A percentile compares a stretch with the other conserved stretches of the same genome.
These are phyloP conservation scores for Cantharellus anzutake DNA, from an alignment of 768 basidiomycete genomes.

Conservation along the genomic window DNA sequence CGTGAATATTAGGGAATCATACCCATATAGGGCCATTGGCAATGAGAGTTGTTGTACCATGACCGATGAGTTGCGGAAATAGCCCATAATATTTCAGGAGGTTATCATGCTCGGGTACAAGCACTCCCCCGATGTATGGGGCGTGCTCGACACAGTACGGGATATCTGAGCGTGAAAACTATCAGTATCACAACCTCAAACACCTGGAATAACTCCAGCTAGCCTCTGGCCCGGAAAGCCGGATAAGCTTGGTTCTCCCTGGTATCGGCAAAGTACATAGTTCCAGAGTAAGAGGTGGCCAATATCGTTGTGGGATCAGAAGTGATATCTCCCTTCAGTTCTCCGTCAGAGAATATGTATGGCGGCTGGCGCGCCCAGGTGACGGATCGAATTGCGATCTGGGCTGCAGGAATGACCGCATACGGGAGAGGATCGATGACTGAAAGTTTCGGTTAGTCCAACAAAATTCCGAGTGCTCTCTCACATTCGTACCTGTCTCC, in stretches of 20 bases:
- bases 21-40: constrained; percentile 77
- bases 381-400: constrained; percentile 59
- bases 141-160: constrained; percentile 51
- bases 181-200: too few species aligned
- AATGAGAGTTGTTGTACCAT: constrained; percentile 52
- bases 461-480: not conserved
- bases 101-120: constrained; percentile 73
- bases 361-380: constrained; percentile 58
- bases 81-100: constrained; percentile 56
- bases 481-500: not conserved
- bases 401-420: constrained; percentile 55
- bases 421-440: constrained; percentile 34
- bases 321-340: constrained; percentile 17
- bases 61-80: constrained; percentile 51
- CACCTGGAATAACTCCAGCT: too few species aligned
- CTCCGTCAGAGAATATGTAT: not conserved
- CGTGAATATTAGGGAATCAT: constrained; percentile 11
- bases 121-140: constrained; percentile 43
- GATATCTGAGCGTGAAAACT: constrained; percentile 30
- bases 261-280: constrained; percentile 57
- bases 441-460: constrained; percentile 7
- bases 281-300: constrained; percentile 67
- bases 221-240: constrained; percentile 64
- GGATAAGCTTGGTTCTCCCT: constrained; percentile 46
- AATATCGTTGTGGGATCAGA: constrained; percentile 33